Evolutionary conservation across 2,329 filamentous ascomycete genomes (phyloP), one percentile per base, ranked within the genome.

Genomic region (Talaromyces funiculosus): DNA sequence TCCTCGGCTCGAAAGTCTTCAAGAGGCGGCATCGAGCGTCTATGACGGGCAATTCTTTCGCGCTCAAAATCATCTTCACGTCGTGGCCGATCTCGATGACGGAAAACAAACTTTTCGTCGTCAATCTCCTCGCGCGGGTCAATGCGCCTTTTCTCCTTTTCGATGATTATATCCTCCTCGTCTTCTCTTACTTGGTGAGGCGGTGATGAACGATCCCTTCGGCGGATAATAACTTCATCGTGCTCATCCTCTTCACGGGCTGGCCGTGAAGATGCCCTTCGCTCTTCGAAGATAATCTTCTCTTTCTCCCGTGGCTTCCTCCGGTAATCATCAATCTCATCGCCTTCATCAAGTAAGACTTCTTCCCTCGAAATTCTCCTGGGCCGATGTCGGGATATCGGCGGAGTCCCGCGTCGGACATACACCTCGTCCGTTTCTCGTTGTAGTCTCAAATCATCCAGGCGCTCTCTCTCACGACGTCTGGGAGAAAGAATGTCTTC

Each of bases 161-260:
- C 62, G 24, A 62, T 24, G n/a, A 42, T 22, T 12, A 61, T 43
- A 42, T 53, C 26, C 22, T 54, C 53, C 49, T 51, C 38, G 20
- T 40, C 57, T 18, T 35, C 58, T 55, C 20, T 53, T 12, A 49
- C 47, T 38, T 40, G 47, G 29, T 47, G 51, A 54, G 59, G 47
- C 9, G 59, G 53, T 18, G 61, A 57, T 16, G 63, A 65, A 57
- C 65, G 62, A 49, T 72, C 67, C 24, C 70, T 66, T 58, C 69
- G 69, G 26, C 73, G 67, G 57, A 75, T 70, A 47, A 72, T 67
- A 31, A 75, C 69, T 47, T 75, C 71, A 55, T 74, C 69, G 53
- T 66, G 67, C 24, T 71, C 69, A 9, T 63, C 57, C 29, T 58
- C 60, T 14, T 54, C 45, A 35, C 24, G 47, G 20, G 42, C 53